Base-by-base conservation (phyloP, 2,329 filamentous ascomycete species). In the Polytolypa hystricis region DNA sequence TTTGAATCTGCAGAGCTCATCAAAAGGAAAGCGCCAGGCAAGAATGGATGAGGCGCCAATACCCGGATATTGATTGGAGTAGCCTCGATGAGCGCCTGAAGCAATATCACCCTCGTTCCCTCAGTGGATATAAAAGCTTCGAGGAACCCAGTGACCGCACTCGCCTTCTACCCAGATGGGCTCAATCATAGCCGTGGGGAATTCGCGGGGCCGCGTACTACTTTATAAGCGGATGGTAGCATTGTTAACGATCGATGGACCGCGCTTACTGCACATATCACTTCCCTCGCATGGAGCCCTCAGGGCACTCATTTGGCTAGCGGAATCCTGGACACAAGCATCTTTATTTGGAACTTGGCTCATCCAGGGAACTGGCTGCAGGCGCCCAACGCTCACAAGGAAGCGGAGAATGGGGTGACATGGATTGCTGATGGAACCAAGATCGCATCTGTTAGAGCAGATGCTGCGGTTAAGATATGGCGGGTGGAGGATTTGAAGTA, bases 381-480 rank as follows among this genome's bases (percentile, higher is more conserved):
- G 66, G 80, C 78, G 10, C 64, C 77, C 15, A 93, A 94, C 54
- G 86, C 89, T 33, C 91, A 98, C 65, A 95, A 95, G 64, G 91
- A 96, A 54, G 91, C 91, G 7, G 86, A 96, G 12, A 85, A 81
- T 47, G 89, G 84, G 11, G 81, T 96, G 11, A 73, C 73, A 9
- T 98, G 89, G 86, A 70, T 84, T 11, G 71, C 70, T 18, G 75
- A 72, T 6, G 68, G 69, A 40, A 60, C 60, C 12, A 84, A 74
- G 62, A 70, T 96, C 33, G 77, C 83, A 7, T 93, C 81, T 48
- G 76, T 77, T 4, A 91, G 91, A 31, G 83, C 79, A 8, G 91
- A 98, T 70, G 89, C 84, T 21, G 80, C 84, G 1, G 73, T 98
- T 32, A 98, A 96, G 70, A 70, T 89, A 33, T 98, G 91, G 91